These are phyloP conservation scores for Cordyceps tenuipes DNA, from an alignment of 2,329 filamentous ascomycete genomes.

Conservation along the genomic window DNA sequence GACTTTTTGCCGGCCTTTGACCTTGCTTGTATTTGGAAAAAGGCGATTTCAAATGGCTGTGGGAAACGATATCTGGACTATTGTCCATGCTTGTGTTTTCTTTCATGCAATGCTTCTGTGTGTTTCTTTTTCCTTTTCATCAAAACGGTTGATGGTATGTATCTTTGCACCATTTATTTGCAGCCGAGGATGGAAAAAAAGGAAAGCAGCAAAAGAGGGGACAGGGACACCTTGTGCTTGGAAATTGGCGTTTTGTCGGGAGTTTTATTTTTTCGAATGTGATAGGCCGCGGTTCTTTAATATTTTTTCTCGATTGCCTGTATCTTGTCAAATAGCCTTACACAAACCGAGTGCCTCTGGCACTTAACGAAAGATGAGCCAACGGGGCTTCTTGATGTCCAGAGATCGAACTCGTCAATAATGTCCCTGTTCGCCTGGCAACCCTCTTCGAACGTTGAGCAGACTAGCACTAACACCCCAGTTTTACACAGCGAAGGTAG, in stretches of 20 bases:
- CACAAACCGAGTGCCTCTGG: neutral
- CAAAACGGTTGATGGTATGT: neutral
- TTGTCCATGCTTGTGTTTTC: neutral
- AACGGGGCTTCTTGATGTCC: no score
- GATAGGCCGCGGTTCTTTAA: neutral
- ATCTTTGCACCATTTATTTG: neutral
- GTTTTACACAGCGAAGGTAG: no score
- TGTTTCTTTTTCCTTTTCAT: neutral
- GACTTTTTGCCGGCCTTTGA: neutral
- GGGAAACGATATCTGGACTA: constrained; percentile 9
- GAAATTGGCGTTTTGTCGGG: neutral
- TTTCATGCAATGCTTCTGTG: neutral
- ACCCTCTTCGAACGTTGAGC: no score
- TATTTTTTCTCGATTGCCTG: neutral
- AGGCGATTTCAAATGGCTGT: neutral
- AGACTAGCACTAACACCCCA: no score
- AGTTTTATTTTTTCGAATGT: neutral
- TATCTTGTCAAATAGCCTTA: neutral
- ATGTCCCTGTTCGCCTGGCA: no score
- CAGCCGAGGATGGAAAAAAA: neutral
- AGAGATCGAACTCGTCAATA: no score
- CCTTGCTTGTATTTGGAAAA: neutral
- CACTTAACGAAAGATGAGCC: no score
- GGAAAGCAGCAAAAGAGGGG: neutral
- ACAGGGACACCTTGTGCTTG: neutral